Base-by-base conservation (phyloP, 805 yeast genomes). In the Naumovozyma dairenensis region DNA sequence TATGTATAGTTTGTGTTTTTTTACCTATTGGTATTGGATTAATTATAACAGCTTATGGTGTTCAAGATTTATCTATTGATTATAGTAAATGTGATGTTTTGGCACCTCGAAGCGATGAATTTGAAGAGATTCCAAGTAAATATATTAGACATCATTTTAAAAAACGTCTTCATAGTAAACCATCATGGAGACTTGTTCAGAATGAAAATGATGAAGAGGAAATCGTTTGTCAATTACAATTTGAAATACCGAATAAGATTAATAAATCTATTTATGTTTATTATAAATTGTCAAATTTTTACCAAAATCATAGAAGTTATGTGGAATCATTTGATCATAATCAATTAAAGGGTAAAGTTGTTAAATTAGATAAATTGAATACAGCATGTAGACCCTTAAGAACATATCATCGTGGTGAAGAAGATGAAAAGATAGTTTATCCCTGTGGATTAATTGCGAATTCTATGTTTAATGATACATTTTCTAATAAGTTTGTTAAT, bases 251-350 rank as follows among this genome's bases (percentile, higher is more conserved):
- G 9, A 64, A 65, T 28, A 77, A 77, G 35, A 66, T 89, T 55
- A 66, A 74, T 22, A 71, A 78, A 2, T 85, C 95, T 4, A 55
- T 86, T 5, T 85, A 68, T 54, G 52, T 85, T 43, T 92, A 84
- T 61, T 89, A 89, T 62, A 75, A 77, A 44, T 65, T 89, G 50
- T 86, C 96, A 21, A 85, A 85, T 54, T 92, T 86, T 58, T 86
- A 71, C 58, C 97, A 92, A 57, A 89, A 92, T 58, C 97, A 89
- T 62, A 74, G 98, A 40, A 82, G 92, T 42, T 92, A 86, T 53
- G 96, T 89, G 21, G 78, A 76, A 42, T 80, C 94, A 8, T 81
- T 70, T 57, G 93, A 86, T 55, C 71, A 80, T 56, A 66, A 70
- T 26, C 98, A 89, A 60, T 55, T 89, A 33, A 73, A 75, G 38